Evolutionary conservation across 1,284 basidiomycete species (phyloP), one percentile per base, ranked within the genome.

Genomic region (Mycosarcoma mackinlayi): DNA sequence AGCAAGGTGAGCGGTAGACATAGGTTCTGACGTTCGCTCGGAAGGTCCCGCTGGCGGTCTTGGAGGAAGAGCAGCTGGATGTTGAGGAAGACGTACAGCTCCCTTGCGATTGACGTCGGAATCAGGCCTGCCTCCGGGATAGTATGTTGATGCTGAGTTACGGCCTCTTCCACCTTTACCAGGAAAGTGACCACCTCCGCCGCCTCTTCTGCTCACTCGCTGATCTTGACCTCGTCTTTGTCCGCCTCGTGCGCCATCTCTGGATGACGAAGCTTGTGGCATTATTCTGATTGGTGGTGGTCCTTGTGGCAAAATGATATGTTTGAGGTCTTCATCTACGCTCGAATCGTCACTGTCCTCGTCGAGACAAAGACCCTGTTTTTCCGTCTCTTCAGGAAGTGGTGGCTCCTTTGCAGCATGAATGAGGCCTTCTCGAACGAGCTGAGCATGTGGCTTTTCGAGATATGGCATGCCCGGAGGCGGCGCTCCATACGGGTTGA

Each of bases 391-490:
- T 51, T 57, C 59, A 4, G 63, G 63, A 2, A 60, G 56, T 21
- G 63, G 63, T 1, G 63, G 63, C 3, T 47, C 55, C 64, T 77
- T 48, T 45, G 46, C 27, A 44, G 47, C 63, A 24, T 57, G 69
- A 25, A 73, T 50, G 11, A 72, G 59, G 19, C 69, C 69, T 54
- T 72, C 69, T 3, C 48, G 48, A 0, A 72, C 44, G 0, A 67
- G 53, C 54, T 72, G 69, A 23, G 53, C 51, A 24, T 72, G 50
- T 4, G 69, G 52, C 40, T 73, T 86, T 80, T 97, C 93, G 46
- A 88, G 84, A 83, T 97, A 97, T 9, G 92, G 93, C 93, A 96
- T 92, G 8, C 94, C 94, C 9, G 94, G 94, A 19, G 94, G 94
- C 19, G 94, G 89, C n/a, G 93, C 92, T 24, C 94, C 94, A 80